A percentile compares a stretch with the other conserved stretches of the same genome.
These are phyloP conservation scores for Claviceps arundinis DNA, from an alignment of 2,329 filamentous ascomycete genomes.

Conservation along the genomic window DNA sequence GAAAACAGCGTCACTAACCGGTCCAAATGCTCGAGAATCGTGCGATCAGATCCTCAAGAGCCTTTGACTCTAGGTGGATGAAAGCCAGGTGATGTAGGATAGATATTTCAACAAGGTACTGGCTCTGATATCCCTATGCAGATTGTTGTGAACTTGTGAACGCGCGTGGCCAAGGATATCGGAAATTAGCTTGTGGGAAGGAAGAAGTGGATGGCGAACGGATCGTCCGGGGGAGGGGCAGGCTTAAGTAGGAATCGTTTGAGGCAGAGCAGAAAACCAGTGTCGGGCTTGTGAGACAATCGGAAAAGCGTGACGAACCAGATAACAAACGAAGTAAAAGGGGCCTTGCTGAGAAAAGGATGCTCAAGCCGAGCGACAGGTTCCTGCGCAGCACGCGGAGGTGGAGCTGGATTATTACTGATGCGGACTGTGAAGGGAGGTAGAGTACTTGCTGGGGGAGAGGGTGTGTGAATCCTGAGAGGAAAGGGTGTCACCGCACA, in stretches of 20 bases:
- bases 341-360: conserved; percentile 3
- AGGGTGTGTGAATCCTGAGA: not conserved
- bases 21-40: too few species aligned
- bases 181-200: not conserved
- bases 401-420: not conserved
- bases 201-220: not conserved
- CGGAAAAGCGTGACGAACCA: conserved; percentile 4
- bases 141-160: not conserved
- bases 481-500: not conserved
- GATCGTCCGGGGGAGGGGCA: not conserved
- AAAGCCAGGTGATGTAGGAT: not conserved
- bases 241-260: conserved; percentile 4
- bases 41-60: not conserved
- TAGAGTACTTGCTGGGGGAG: not conserved
- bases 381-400: conserved; percentile 3
- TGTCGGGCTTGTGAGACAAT: not conserved
- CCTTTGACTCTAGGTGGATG: not conserved
- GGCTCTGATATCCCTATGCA: not conserved
- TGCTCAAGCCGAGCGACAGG: conserved; percentile 8
- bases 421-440: not conserved
- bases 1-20: too few species aligned
- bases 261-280: conserved; percentile 1
- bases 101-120: not conserved
- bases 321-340: conserved; percentile 4
- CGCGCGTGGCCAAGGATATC: not conserved